Percentiles rank a stretch among this genome's conserved stretches.
Conservation (phyloP, 148 eudicot species). For the Linanthus parryae region DNA sequence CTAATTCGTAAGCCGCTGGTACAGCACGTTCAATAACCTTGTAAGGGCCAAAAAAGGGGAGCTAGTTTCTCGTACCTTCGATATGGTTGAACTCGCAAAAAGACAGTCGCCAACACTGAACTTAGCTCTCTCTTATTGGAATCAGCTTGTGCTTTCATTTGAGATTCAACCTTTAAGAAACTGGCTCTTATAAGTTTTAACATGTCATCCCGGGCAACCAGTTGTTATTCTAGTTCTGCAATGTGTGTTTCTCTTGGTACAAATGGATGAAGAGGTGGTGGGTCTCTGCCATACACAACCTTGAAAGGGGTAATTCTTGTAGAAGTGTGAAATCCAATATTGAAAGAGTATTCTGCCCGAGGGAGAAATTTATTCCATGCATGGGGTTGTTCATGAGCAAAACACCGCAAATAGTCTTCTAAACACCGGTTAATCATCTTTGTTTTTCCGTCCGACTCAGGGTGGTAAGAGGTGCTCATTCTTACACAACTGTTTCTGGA, state of each 20-base stretch:
- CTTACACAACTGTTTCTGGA: background rate
- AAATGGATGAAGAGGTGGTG: background rate
- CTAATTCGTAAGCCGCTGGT: background rate
- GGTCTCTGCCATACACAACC: too few relatives aligned
- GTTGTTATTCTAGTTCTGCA: background rate
- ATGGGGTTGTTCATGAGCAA: too few relatives aligned
- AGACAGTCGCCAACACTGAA: background rate
- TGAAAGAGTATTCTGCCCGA: too few relatives aligned
- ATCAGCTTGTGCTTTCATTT: constrained; percentile 1
- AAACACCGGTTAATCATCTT: too few relatives aligned
- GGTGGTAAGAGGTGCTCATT: background rate
- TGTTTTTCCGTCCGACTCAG: background rate
- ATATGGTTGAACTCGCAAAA: background rate
- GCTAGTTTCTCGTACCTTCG: background rate
- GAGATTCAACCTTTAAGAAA: background rate
- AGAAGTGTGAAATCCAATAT: background rate
- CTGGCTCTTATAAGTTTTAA: background rate
- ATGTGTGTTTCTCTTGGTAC: background rate
- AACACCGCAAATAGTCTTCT: background rate
- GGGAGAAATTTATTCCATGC: too few relatives aligned
- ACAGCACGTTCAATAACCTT: background rate
- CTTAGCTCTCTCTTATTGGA: background rate
- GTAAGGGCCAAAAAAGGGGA: background rate
- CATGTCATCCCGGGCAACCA: background rate
- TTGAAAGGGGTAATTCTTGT: background rate